Evolutionary conservation across 2,329 filamentous ascomycete genomes (phyloP), one percentile per base, ranked within the genome.

Genomic region (Diaporthe sp.): DNA sequence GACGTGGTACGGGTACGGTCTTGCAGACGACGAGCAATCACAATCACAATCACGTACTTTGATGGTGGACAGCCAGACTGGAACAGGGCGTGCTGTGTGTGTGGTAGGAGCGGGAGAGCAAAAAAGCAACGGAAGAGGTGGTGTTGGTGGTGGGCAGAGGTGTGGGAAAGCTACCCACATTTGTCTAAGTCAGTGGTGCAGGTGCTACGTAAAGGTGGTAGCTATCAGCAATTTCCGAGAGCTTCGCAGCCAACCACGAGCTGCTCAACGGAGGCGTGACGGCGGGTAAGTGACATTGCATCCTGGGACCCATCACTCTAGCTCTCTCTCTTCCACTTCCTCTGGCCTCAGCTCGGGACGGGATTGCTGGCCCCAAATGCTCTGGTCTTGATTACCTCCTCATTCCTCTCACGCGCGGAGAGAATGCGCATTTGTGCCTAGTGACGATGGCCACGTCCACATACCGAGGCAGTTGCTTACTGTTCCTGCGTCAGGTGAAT

Each of bases 221-320:
- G 49, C 49, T 70, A 8, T 28, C 47, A 70, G 49, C 49, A 70
- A 55, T 70, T 55, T 55, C 65, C 65, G n/a, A 28, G 47, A 55
- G 65, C 65, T 70, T 70, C 49, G 34, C 47, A 42, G 49, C 65
- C 65, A 70, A 70, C 65, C 65, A 70, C n/a, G n/a, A 70, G 65
- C 65, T 55, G 49, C n/a, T 55, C 34, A 55, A 42, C 47, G 5
- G 49, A 28, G 49, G 49, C 65, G 49, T 55, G 65, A 53, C 22
- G 63, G 63, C 44, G 47, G 31, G 47, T 68, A 37, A 37, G 12
- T 8, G 63, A 70, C 49, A 22, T 42, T 28, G n/a, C 65, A 53
- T 17, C 22, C 42, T 42, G n/a, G 47, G 15, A 17, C 65, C 65
- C 17, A 55, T 55, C n/a, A 8, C 47, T 28, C 65, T 42, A 53